phyloP scores from a whole-genome alignment of 2,329 filamentous ascomycete species.

The Aureobasidium lini region DNA sequence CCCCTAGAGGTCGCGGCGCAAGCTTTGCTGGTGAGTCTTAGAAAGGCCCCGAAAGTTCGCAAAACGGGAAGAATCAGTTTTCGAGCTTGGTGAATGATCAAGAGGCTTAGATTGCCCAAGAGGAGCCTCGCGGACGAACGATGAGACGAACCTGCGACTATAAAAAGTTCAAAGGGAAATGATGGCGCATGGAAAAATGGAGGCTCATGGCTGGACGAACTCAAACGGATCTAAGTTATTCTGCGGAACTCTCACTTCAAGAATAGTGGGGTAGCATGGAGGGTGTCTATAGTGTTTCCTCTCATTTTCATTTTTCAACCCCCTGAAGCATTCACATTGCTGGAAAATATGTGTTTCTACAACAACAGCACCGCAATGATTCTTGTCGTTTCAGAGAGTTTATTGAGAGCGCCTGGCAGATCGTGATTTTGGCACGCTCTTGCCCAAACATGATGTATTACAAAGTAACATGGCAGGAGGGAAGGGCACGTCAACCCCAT shows the following conservation, averaged over 20 bases:
- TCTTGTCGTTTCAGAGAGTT: too few species aligned
- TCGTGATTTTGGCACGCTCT: too few species aligned
- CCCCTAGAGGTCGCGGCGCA: neutral
- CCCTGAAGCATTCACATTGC: neutral
- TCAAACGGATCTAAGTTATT: neutral
- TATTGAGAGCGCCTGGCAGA: too few species aligned
- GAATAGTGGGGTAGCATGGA: slow-evolving; percentile 4
- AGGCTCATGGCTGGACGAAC: neutral
- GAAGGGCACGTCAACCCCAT: too few species aligned
- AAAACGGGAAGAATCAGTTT: neutral
- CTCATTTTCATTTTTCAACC: neutral
- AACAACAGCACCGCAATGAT: neutral
- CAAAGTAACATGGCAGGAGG: too few species aligned
- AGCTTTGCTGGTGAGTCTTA: slow-evolving; percentile 10
- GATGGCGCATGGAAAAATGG: slow-evolving; percentile 1
- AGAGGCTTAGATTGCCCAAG: neutral
- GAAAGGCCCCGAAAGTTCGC: neutral
- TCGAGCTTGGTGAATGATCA: neutral
- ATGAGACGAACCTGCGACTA: neutral
- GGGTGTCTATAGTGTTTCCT: slow-evolving; percentile 5
- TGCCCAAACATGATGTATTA: too few species aligned
- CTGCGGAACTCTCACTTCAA: neutral
- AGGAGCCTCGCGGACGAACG: neutral
- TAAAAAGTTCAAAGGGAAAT: neutral
- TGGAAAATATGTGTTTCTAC: neutral